phyloP scores from a whole-genome alignment of 225 moss, liverwort and hornwort genomes.

The Marchantia paleacea region DNA sequence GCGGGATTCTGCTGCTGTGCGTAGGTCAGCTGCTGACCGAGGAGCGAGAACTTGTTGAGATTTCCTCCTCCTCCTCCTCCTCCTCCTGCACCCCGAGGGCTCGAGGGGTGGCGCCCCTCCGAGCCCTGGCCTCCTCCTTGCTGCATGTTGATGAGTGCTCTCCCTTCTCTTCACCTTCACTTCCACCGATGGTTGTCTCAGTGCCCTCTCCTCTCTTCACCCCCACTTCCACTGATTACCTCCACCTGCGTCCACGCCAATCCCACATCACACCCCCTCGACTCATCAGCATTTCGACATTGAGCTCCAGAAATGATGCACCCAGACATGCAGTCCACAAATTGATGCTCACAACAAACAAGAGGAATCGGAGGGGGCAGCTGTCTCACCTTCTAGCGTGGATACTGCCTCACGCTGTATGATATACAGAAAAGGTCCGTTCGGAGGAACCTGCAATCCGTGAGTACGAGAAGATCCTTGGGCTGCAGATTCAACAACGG shows the following conservation, averaged over 20 bases:
- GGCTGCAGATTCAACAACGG: constrained; percentile 5
- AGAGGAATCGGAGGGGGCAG: not conserved
- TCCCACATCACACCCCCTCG: no score
- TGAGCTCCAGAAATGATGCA: not conserved
- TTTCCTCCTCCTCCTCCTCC: constrained; percentile 16
- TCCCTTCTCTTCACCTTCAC: not conserved
- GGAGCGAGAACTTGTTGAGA: constrained; percentile 51
- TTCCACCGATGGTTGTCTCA: constrained; percentile 10
- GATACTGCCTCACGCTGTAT: not conserved
- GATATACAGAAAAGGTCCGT: not conserved
- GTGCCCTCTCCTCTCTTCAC: constrained; percentile 16
- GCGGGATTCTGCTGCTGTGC: constrained; percentile 48
- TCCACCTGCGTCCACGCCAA: constrained; percentile 6
- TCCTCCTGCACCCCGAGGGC: constrained; percentile 34
- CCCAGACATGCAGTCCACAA: not conserved
- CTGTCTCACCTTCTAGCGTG: not conserved
- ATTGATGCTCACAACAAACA: not conserved
- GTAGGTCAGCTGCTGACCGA: constrained; percentile 63
- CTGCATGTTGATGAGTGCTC: constrained; percentile 10
- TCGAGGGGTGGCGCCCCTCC: constrained; percentile 33
- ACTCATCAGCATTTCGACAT: not conserved
- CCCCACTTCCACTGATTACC: constrained; percentile 11
- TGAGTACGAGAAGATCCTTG: constrained; percentile 17
- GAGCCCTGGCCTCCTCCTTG: constrained; percentile 25
- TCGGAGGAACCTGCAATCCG: constrained; percentile 6